These are phyloP conservation scores for Russula sp. DNA, from an alignment of 768 basidiomycete genomes.

Conservation along the genomic window DNA sequence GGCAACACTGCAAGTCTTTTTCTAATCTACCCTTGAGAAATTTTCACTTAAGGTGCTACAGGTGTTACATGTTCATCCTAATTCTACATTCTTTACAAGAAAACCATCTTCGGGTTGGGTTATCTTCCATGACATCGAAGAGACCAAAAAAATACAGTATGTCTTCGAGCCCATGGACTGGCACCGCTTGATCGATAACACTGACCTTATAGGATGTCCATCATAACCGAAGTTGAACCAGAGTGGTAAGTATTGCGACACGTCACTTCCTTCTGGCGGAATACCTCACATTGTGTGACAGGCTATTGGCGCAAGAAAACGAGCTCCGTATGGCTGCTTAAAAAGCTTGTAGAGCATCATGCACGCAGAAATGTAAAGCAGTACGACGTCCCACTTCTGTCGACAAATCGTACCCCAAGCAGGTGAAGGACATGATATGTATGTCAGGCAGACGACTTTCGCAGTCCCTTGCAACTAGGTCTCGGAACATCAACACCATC, in stretches of 20 bases:
- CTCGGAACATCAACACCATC: neutral
- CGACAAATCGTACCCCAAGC: neutral
- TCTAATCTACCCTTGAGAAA: neutral
- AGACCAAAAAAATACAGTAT: constrained; percentile 91
- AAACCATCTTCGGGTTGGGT: constrained; percentile 92
- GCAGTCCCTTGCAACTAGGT: neutral
- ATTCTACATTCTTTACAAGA: constrained; percentile 88
- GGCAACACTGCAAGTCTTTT: constrained; percentile 63
- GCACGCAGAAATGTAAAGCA: neutral
- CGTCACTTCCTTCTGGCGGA: neutral
- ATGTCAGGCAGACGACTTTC: neutral
- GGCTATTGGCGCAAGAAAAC: constrained; percentile 14
- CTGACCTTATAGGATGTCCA: constrained; percentile 59
- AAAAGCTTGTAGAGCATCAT: neutral
- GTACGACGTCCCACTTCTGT: neutral
- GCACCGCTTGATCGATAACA: constrained; percentile 22
- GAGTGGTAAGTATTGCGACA: constrained; percentile 59
- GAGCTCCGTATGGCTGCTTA: neutral
- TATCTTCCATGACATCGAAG: constrained; percentile 91
- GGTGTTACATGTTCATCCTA: constrained; percentile 88
- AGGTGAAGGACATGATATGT: neutral
- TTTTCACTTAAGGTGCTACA: constrained; percentile 31
- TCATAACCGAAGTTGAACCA: constrained; percentile 90
- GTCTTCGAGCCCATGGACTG: constrained; percentile 27
- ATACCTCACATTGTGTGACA: constrained; percentile 1